Percentiles rank a stretch among this genome's conserved stretches.
These are phyloP conservation scores for Daedaleopsis nitida DNA, from an alignment of 768 basidiomycete genomes.

Conservation along the genomic window DNA sequence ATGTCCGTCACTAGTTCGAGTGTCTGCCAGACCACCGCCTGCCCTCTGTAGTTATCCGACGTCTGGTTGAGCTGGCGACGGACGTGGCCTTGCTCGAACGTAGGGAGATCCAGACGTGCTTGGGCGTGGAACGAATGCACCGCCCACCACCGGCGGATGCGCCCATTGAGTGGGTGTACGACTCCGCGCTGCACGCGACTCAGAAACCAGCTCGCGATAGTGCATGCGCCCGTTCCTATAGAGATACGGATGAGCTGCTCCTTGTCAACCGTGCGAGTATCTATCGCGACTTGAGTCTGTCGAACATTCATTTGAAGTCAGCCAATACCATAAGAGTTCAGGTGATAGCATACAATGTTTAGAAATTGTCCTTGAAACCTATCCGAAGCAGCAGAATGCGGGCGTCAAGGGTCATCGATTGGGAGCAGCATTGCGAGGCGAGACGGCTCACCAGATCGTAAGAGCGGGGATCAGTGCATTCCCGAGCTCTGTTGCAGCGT, in stretches of 20 bases:
- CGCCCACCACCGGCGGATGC: constrained; percentile 63
- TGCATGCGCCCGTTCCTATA: constrained; percentile 54
- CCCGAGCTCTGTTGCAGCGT: constrained; percentile 45
- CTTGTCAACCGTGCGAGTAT: constrained; percentile 61
- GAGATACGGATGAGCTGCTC: constrained; percentile 55
- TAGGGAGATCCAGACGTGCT: constrained; percentile 76
- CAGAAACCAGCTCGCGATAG: constrained; percentile 47
- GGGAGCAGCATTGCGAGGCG: not conserved
- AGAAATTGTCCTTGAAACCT: constrained; percentile 73
- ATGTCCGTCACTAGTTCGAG: constrained; percentile 47
- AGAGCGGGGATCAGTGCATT: constrained; percentile 62
- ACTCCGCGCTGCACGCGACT: constrained; percentile 33
- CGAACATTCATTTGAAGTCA: no score
- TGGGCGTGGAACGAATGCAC: constrained; percentile 65
- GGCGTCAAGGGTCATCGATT: constrained; percentile 33
- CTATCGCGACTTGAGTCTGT: constrained; percentile 68
- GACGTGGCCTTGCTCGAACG: constrained; percentile 65
- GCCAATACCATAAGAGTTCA: not conserved
- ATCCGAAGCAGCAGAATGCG: not conserved
- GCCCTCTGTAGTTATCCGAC: constrained; percentile 40
- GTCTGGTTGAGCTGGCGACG: constrained; percentile 64
- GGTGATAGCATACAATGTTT: constrained; percentile 47
- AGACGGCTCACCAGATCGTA: constrained; percentile 51
- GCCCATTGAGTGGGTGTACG: constrained; percentile 49
- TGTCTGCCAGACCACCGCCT: constrained; percentile 59